Evolutionary conservation across 108 stramenopile species (phyloP).

Genomic region (Seminavis robusta): DNA sequence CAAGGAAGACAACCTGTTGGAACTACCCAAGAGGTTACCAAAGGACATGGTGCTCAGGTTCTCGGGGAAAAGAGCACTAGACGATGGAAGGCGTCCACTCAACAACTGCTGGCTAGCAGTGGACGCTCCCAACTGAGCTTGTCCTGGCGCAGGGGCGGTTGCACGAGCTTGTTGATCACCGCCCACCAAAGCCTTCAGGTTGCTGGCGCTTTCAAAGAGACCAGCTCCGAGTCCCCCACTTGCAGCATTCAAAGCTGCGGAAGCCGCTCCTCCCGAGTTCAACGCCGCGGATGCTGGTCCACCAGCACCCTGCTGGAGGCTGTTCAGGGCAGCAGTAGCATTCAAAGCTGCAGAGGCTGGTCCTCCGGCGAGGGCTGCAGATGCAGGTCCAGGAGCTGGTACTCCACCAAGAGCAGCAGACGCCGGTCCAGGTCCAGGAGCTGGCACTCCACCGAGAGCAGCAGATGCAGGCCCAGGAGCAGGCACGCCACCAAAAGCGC

Average conservation of each 20-base stretch:
- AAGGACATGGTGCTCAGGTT: conserved; percentile 38
- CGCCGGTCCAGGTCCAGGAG: not conserved
- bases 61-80: conserved; percentile 34
- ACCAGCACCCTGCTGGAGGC: not conserved
- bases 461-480: not conserved
- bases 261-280: conserved; percentile 18
- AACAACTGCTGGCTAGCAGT: too few relatives aligned
- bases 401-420: not conserved
- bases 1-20: conserved; percentile 50
- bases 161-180: conserved; percentile 16
- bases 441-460: not conserved
- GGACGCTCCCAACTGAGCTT: not conserved
- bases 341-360: conserved; percentile 1
- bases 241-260: conserved; percentile 7
- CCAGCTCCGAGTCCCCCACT: conserved; percentile 15
- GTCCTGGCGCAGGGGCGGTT: not conserved
- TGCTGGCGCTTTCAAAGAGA: conserved; percentile 45
- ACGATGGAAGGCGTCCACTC: conserved; percentile 39
- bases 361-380: not conserved
- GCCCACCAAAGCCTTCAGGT: conserved; percentile 40
- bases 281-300: conserved; percentile 15
- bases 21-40: conserved; percentile 41
- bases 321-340: conserved; percentile 6
- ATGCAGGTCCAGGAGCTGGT: not conserved
- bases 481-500: not conserved